Conservation (phyloP, 2,329 filamentous ascomycete species). For the Apiospora aurea region DNA sequence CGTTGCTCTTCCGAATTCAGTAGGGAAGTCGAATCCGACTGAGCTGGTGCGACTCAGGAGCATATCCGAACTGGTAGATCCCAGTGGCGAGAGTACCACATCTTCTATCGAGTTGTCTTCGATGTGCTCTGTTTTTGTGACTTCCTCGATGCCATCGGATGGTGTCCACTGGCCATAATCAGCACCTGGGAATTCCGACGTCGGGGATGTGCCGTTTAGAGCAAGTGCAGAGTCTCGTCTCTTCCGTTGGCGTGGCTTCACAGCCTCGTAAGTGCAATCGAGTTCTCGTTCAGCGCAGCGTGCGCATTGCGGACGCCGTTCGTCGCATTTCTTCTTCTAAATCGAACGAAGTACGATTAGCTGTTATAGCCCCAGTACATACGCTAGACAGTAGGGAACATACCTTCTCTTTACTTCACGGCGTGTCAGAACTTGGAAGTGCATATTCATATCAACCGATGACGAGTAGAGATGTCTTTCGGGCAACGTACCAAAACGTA, state of each 20-base stretch:
- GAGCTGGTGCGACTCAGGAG: slow-evolving; percentile 43
- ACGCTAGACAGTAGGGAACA: slow-evolving; percentile 28
- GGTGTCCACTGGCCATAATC: slow-evolving; percentile 35
- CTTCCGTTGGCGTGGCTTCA: slow-evolving; percentile 51
- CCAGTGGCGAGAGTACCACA: slow-evolving; percentile 27
- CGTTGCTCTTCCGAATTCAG: slow-evolving; percentile 28
- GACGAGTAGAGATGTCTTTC: neutral
- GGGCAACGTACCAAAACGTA: slow-evolving; percentile 55
- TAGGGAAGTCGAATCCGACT: slow-evolving; percentile 41
- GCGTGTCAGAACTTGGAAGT: slow-evolving; percentile 13
- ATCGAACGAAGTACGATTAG: neutral
- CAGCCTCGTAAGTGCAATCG: slow-evolving; percentile 58
- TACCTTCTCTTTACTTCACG: slow-evolving; percentile 61
- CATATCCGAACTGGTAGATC: slow-evolving; percentile 30
- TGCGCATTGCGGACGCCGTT: slow-evolving; percentile 57
- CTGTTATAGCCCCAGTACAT: neutral
- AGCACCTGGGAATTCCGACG: neutral
- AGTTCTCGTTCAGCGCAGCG: slow-evolving; percentile 58
- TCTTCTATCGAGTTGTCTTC: slow-evolving; percentile 24
- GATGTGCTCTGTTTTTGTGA: slow-evolving; percentile 34
- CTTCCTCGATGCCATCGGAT: slow-evolving; percentile 23
- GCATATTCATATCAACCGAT: neutral
- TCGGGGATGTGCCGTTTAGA: slow-evolving; percentile 24
- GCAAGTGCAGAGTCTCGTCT: slow-evolving; percentile 44
- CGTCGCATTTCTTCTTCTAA: slow-evolving; percentile 68